Base-by-base conservation (phyloP, 2,329 filamentous ascomycete species). In the Aspergillus arachidicola region DNA sequence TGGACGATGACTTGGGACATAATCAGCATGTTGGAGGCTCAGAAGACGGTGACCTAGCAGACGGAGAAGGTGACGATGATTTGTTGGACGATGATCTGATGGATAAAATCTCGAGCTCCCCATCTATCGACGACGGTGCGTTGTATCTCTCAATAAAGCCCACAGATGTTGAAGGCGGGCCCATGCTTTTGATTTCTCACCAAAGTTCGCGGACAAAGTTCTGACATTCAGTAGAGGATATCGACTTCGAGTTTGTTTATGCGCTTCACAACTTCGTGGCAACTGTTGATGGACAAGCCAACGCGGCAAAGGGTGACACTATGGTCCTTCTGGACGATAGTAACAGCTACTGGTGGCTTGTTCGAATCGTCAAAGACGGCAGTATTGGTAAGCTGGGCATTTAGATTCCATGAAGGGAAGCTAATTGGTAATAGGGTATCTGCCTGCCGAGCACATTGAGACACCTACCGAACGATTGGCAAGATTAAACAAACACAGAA, bases 321-420 rank as follows among this genome's bases (percentile, higher is more conserved):
- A 99, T 99, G 95, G 94, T 98, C 59, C 84, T 99, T 67, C 86
- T 99, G 26, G 95, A 99, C 74, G 95, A 99, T 73, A 98, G 93
- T 81, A 99, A 99, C 81, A 98, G 94, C 80, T 99, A 99, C 79
- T 99, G 95, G 95, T 99, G 95, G 95, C 87, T 99, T 65, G 95
- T 99, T 16, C 87, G 94, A 68, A 92, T 99, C 53, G 94, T 98
- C 59, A 98, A 98, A 79, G 95, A 99, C 79, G 96, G 92, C 77
- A 98, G 93, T 76, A 99, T 99, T 78, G 88, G 88, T 89, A 78
- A 64, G 84, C 72, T 43, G 19, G 12, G 21, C 36, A n/a, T 28
- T 58, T 23, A 21, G 26, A 21, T 38, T 23, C 36, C 36, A 51
- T 26, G 19, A 46, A 55, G 82, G 71, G 10, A 26, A 26, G 57